phyloP scores from a whole-genome alignment of 257 asterid genomes.

The Nicotiana undulata region DNA sequence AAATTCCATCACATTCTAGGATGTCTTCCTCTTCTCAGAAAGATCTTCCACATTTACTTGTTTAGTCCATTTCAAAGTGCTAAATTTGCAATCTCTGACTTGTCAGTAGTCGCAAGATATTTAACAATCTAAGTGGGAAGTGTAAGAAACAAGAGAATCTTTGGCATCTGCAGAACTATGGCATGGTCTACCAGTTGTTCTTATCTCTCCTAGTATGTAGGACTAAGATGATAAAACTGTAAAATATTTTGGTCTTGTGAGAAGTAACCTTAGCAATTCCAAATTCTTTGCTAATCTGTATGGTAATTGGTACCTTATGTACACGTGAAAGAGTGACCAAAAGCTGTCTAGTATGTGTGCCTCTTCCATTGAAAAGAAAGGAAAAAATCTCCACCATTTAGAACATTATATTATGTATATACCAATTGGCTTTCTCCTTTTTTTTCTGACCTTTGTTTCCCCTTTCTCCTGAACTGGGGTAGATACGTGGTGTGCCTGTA shows the following conservation, averaged over 20 bases:
- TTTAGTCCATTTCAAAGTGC: neutral
- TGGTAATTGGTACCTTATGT: neutral
- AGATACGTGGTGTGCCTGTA: slow-evolving; percentile 89
- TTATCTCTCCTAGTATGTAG: neutral
- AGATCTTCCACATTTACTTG: neutral
- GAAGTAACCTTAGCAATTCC: neutral
- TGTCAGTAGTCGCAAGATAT: neutral
- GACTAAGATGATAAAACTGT: neutral
- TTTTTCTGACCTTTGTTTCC: neutral
- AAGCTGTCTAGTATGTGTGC: neutral
- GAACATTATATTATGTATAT: neutral
- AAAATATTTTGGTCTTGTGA: neutral
- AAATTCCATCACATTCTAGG: neutral
- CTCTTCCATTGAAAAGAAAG: neutral
- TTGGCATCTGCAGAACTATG: neutral
- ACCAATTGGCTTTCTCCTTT: neutral
- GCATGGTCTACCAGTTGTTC: neutral
- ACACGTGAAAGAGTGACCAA: neutral
- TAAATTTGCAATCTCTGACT: neutral
- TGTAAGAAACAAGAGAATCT: neutral
- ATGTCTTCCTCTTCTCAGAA: neutral
- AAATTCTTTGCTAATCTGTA: neutral
- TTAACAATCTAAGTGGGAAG: neutral
- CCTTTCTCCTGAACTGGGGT: slow-evolving; percentile 15
- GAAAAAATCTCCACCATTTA: too few relatives aligned